Conservation (phyloP, 2,329 filamentous ascomycete species). For the Xylariaceae sp. region DNA sequence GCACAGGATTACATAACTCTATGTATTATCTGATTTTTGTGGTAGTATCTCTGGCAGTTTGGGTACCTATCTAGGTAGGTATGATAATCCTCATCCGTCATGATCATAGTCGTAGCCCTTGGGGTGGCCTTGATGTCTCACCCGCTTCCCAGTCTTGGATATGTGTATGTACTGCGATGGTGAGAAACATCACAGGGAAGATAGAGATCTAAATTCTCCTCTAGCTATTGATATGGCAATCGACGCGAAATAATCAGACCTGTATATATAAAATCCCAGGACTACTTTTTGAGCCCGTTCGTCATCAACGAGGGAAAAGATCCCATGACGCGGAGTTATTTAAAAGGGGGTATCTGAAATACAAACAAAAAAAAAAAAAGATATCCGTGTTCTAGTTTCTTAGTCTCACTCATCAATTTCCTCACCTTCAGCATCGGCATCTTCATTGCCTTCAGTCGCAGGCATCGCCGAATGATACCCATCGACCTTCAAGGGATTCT, state of each 20-base stretch:
- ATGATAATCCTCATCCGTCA: not conserved
- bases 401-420: slow-evolving; percentile 26
- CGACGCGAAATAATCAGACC: not conserved
- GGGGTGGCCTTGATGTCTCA: not conserved
- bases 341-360: slow-evolving; percentile 5
- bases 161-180: slow-evolving; percentile 1
- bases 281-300: too few species aligned
- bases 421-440: slow-evolving; percentile 30
- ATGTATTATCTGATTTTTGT: too few species aligned
- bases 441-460: slow-evolving; percentile 18
- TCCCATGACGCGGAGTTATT: not conserved
- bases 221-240: not conserved
- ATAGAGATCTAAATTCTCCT: not conserved
- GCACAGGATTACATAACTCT: too few species aligned
- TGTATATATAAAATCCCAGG: too few species aligned
- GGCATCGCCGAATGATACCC: slow-evolving; percentile 4
- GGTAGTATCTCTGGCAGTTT: too few species aligned
- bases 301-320: not conserved
- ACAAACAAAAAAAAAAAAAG: not conserved
- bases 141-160: not conserved
- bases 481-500: slow-evolving; percentile 28
- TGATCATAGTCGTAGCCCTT: not conserved
- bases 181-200: slow-evolving; percentile 6
- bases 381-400: not conserved
- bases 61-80: not conserved